phyloP scores from a whole-genome alignment of 1,139 yeast species.

The Suhomyces chickasaworum region DNA sequence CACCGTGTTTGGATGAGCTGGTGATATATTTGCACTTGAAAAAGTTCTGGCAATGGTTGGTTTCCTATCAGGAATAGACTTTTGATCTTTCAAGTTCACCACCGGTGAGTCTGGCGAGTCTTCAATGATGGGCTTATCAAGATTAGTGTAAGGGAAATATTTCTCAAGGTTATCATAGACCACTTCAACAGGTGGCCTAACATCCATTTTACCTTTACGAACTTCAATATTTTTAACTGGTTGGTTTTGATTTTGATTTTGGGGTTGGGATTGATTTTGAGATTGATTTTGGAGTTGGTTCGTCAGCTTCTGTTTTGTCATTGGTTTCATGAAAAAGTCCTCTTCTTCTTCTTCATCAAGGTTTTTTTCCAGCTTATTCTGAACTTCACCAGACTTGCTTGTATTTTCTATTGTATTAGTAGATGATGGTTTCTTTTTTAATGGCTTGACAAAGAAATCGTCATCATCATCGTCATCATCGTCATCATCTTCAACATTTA shows the following conservation, averaged over 20 bases:
- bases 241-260: too few species aligned
- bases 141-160: constrained; percentile 89
- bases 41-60: constrained; percentile 50
- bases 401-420: not conserved
- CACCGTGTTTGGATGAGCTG: constrained; percentile 27
- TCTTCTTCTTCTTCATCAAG: constrained; percentile 22
- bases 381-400: not conserved
- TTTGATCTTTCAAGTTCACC: constrained; percentile 6
- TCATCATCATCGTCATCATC: constrained; percentile 27
- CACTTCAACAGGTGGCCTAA: constrained; percentile 94
- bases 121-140: constrained; percentile 89
- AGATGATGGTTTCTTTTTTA: not conserved
- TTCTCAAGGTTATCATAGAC: constrained; percentile 87
- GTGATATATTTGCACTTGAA: constrained; percentile 50
- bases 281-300: too few species aligned
- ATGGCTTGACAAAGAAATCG: constrained; percentile 36
- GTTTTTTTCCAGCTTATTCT: constrained; percentile 18
- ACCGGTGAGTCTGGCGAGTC: constrained; percentile 68
- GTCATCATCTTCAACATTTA: constrained; percentile 18
- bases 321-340: constrained; percentile 36
- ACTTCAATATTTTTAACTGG: not conserved
- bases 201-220: constrained; percentile 33
- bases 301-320: too few species aligned
- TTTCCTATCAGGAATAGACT: constrained; percentile 21
- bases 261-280: too few species aligned